Conservation (phyloP, 352 stramenopile genomes). For the Thraustochytrium striatum region DNA sequence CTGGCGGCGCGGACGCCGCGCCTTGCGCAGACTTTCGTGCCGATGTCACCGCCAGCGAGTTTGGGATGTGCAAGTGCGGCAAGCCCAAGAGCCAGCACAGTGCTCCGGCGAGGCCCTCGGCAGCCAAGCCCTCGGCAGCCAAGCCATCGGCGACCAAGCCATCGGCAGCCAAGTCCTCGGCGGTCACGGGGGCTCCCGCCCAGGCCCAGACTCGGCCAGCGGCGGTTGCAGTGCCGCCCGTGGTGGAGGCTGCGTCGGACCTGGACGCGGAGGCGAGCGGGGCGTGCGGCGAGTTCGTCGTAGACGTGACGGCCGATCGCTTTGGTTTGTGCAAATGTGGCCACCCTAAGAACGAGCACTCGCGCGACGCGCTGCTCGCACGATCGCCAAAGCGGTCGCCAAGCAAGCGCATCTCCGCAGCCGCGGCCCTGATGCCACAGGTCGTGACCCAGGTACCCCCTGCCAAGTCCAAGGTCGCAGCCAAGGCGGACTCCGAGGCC, state of each 20-base stretch:
- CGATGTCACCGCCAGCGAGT: constrained; percentile 6
- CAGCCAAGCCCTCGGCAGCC: neutral
- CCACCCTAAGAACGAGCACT: constrained; percentile 17
- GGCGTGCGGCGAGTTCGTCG: constrained; percentile 16
- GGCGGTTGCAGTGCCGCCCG: neutral
- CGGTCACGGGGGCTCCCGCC: neutral
- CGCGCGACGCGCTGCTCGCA: neutral
- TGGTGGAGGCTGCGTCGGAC: neutral
- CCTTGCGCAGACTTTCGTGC: constrained; percentile 7
- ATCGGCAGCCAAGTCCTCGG: neutral
- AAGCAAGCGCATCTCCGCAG: neutral
- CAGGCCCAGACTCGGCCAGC: neutral
- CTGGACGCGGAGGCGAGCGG: neutral
- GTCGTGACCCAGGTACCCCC: neutral
- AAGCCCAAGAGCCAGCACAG: constrained; percentile 21
- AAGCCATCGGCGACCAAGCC: neutral
- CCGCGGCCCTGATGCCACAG: neutral
- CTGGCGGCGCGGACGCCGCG: neutral
- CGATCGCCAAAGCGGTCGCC: neutral
- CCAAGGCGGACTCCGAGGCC: neutral
- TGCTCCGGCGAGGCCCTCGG: neutral
- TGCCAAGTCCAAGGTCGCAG: neutral
- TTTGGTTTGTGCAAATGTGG: constrained; percentile 41
- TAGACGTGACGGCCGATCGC: constrained; percentile 11
- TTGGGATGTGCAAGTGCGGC: constrained; percentile 36